phyloP scores from a whole-genome alignment of 2,329 filamentous ascomycete genomes.

The Apiospora sp. region DNA sequence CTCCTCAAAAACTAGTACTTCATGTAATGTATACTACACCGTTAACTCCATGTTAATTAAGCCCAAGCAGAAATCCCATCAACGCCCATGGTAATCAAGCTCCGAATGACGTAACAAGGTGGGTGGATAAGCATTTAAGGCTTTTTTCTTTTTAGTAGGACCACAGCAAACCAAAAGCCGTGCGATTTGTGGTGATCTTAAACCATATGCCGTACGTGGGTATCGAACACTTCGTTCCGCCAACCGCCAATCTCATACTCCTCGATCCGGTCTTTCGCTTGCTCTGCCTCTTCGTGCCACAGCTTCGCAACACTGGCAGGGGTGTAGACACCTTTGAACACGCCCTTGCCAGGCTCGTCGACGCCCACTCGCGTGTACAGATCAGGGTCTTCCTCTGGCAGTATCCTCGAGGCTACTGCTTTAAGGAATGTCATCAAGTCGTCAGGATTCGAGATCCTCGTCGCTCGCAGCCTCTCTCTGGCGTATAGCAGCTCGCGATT shows the following conservation, averaged over 20 bases:
- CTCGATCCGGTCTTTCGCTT: slow-evolving; percentile 76
- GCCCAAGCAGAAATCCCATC: neutral
- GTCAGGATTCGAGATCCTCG: slow-evolving; percentile 80
- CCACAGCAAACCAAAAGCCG: neutral
- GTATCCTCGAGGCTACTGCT: slow-evolving; percentile 79
- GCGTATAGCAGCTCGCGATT: slow-evolving; percentile 91
- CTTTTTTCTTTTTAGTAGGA: slow-evolving; percentile 1
- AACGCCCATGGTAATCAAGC: neutral
- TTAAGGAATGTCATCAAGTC: slow-evolving; percentile 84
- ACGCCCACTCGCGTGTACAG: slow-evolving; percentile 78
- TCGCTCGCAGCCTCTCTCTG: slow-evolving; percentile 84
- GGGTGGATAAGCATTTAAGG: neutral
- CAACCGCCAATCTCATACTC: slow-evolving; percentile 77
- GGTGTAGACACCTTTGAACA: slow-evolving; percentile 87
- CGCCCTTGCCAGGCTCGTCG: slow-evolving; percentile 57
- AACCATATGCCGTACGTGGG: slow-evolving; percentile 38
- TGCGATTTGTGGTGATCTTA: slow-evolving; percentile 26
- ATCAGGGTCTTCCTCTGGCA: slow-evolving; percentile 77
- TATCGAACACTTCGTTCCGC: slow-evolving; percentile 84
- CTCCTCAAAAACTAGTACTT: neutral
- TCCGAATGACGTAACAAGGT: slow-evolving; percentile 4
- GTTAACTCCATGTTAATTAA: neutral
- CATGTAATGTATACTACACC: neutral
- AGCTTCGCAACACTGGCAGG: slow-evolving; percentile 88
- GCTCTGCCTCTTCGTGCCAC: slow-evolving; percentile 82